Evolutionary conservation across 139 green algal species (phyloP), one percentile per base, ranked within the genome.

Genomic region (Parachlorella kessleri): DNA sequence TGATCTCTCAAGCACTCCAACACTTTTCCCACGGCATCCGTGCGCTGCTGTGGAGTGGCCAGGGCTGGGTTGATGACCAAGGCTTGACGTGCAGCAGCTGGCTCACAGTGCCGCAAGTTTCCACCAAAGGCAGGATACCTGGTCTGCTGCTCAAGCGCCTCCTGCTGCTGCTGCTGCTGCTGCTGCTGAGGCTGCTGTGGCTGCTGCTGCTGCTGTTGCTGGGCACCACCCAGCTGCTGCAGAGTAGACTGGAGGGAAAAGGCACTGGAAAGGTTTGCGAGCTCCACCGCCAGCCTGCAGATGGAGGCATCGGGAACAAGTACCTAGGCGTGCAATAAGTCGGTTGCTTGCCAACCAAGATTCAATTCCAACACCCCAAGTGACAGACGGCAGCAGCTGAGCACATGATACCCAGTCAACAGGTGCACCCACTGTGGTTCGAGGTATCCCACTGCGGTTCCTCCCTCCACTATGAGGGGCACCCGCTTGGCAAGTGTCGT

Each of bases 101-200:
- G 55, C n/a, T 67, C 24, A 30, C 42, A 90, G 10, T 64, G 59
- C 7, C 73, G 55, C 10, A 92, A 64, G 8, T 84, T 55, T 53
- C 90, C 74, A 14, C 81, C 70, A 76, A 92, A 92, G 35, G 87
- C 91, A 78, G n/a, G n/a, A n/a, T n/a, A n/a, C n/a, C n/a, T 3
- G 40, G n/a, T 9, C 26, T 55, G 39, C 4, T 24, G 7, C 3
- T 59, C 21, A 18, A 18, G 14, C 48, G 21, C 14, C 21, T 18
- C 14, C 14, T 59, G 48, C 48, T 59, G 21, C 14, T 59, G 48
- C n/a, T n/a, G n/a, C n/a, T n/a, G n/a, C n/a, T 59, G 48, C 21
- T 59, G 48, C 14, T 28, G 48, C 48, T 28, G 21, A 28, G 48
- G 48, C 48, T 59, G 48, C 21, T 14, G 48, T 59, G 48, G 48